Evolutionary conservation across 2,329 filamentous ascomycete species (phyloP).

Genomic region (Aspergillus ustus): DNA sequence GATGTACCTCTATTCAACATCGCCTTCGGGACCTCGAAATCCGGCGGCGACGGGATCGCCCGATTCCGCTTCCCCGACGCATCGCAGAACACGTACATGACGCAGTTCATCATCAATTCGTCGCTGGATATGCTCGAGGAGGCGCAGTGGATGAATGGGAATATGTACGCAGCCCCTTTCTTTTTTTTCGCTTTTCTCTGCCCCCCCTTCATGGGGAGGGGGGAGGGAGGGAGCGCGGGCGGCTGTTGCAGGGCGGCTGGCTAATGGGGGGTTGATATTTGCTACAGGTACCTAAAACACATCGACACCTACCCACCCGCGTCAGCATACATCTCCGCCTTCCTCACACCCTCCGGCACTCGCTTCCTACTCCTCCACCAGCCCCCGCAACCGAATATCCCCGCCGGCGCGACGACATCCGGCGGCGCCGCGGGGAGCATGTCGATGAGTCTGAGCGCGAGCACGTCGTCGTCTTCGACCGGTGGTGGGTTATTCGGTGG

Average conservation of each 20-base stretch:
- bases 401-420: slow-evolving; percentile 44
- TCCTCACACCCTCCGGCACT: slow-evolving; percentile 88
- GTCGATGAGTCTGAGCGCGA: not conserved
- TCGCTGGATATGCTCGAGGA: slow-evolving; percentile 95
- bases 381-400: slow-evolving; percentile 60
- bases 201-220: slow-evolving; percentile 8
- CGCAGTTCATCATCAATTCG: slow-evolving; percentile 96
- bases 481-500: slow-evolving; percentile 10
- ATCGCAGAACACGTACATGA: slow-evolving; percentile 89
- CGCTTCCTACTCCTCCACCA: slow-evolving; percentile 95
- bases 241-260: no score
- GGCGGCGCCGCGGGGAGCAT: slow-evolving; percentile 6
- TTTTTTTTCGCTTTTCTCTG: slow-evolving; percentile 1
- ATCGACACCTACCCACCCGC: slow-evolving; percentile 86
- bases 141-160: slow-evolving; percentile 86
- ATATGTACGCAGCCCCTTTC: slow-evolving; percentile 65
- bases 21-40: slow-evolving; percentile 95
- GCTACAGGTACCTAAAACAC: slow-evolving; percentile 84
- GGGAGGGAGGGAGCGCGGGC: no score
- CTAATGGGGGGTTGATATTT: not conserved
- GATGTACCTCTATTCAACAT: slow-evolving; percentile 97
- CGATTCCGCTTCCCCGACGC: slow-evolving; percentile 89
- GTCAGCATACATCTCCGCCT: slow-evolving; percentile 92
- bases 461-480: slow-evolving; percentile 26
- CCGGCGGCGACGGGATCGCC: slow-evolving; percentile 88